A percentile compares a stretch with the other conserved stretches of the same genome.
phyloP scores from a whole-genome alignment of 345 rosid genomes.

The Gossypium mustelinum region DNA sequence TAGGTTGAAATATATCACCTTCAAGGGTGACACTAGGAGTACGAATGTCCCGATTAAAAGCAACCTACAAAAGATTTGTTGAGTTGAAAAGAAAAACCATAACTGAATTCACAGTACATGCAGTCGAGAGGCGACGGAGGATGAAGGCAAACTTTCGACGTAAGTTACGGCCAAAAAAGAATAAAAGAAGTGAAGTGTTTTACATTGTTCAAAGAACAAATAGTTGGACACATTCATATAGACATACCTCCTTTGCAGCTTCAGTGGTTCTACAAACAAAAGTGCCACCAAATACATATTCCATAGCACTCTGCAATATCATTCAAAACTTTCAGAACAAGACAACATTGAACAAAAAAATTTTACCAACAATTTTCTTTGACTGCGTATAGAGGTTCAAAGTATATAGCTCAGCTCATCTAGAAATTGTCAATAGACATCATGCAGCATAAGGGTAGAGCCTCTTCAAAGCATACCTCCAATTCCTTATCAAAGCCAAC shows the following conservation, averaged over 20 bases:
- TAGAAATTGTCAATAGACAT: not conserved
- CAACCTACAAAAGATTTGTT: slow-evolving; percentile 53
- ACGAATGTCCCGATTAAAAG: slow-evolving; percentile 62
- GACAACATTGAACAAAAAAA: not conserved
- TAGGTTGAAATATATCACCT: slow-evolving; percentile 94
- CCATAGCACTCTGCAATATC: slow-evolving; percentile 80
- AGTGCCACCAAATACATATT: slow-evolving; percentile 90
- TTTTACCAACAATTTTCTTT: slow-evolving; percentile 5
- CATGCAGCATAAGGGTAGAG: slow-evolving; percentile 2
- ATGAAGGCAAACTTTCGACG: not conserved
- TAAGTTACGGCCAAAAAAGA: not conserved
- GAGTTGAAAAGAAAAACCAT: slow-evolving; percentile 1
- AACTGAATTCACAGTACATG: not conserved
- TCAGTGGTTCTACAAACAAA: slow-evolving; percentile 85
- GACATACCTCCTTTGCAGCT: slow-evolving; percentile 80
- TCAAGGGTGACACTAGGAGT: slow-evolving; percentile 91
- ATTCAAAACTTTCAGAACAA: slow-evolving; percentile 16
- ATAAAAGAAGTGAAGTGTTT: slow-evolving; percentile 2
- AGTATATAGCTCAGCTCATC: not conserved
- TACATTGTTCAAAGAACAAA: slow-evolving; percentile 6
- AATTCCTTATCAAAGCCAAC: slow-evolving; percentile 73
- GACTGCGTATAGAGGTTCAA: not conserved
- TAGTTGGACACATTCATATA: not conserved
- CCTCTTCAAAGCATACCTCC: slow-evolving; percentile 42
- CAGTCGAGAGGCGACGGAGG: not conserved